Evolutionary conservation across 2,329 filamentous ascomycete species (phyloP), one percentile per base, ranked within the genome.

Genomic region (Zymoseptoria ardabiliae): DNA sequence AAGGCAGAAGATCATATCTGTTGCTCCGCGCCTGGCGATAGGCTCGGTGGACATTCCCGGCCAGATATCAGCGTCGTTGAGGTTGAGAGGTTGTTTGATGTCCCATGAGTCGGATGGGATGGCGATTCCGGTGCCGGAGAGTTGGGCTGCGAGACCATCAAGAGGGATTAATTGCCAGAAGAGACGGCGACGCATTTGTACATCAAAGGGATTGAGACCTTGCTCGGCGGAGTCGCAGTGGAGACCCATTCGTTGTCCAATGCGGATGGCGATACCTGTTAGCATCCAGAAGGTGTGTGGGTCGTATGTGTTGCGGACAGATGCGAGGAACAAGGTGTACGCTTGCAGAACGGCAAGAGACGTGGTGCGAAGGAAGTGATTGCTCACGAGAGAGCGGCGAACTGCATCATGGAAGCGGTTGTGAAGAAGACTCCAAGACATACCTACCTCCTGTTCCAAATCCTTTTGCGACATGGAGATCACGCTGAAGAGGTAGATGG

Each of bases 271-370:
- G 1, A 87, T 76, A 0, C 85, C 85, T 0, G 83, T 85, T 63
- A 89, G 75, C 48, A 84, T 83, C 84, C 85, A 88, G 4, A 83
- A 78, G 3, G 84, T 83, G 68, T 54, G 81, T 71, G 77, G 73
- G 60, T 81, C 79, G 49, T 75, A 76, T 1, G 65, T 64, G 20
- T 75, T 72, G 49, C 79, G 75, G 10, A 68, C 63, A 6, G 70
- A 61, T 2, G 72, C 57, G 59, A 89, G 76, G 65, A 87, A 89
- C 17, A 90, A 75, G 5, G 87, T 75, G 59, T 85, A 85, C 1
- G 86, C 87, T 71, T 90, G 87, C 22, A 91, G 73, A 3, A 87
- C 79, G 55, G 83, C 81, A 8, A 88, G 69, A 60, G 90, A 86
- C 1, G 83, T 82, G 11, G 83, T 83, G 25, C 84, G 80, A 74